Evolutionary conservation across 192 early-diverging fungal species (phyloP), one percentile per base, ranked within the genome.

Genomic region (Dissophora globulifera): DNA sequence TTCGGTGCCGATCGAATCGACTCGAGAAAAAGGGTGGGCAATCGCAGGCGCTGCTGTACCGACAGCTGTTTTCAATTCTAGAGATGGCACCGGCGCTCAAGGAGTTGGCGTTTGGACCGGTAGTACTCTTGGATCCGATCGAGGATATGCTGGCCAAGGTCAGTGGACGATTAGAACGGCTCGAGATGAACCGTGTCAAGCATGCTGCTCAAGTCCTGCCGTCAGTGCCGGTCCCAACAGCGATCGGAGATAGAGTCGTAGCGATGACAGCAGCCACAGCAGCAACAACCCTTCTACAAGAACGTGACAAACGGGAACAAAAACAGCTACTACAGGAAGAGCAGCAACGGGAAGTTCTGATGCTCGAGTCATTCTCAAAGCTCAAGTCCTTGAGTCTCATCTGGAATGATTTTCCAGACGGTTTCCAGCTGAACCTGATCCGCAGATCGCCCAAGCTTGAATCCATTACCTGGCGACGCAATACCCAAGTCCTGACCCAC

Each of bases 171-270:
- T 35, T 67, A 22, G 41, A 51, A 22, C 17, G 25, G 1, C 31
- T 67, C 26, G 65, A 67, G 25, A 33, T 67, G 46, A 55, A 67
- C 29, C 53, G 65, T 17, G 48, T 67, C 55, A 67, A 67, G 26
- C 23, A 58, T 1, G 25, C 65, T 5, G 47, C 43, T 26, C 53
- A 19, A 41, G 16, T 15, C 16, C 43, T 54, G 25, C 58, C 32
- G 20, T n/a, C n/a, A n/a, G n/a, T n/a, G n/a, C n/a, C n/a, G n/a
- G n/a, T n/a, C n/a, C n/a, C n/a, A n/a, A n/a, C n/a, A n/a, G n/a
- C n/a, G n/a, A n/a, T n/a, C n/a, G n/a, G n/a, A n/a, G n/a, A n/a
- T n/a, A n/a, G n/a, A n/a, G 55, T 23, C 23, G 41, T 23, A 23
- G 13, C 33, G 22, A 42, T 27, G 15, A 20, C 46, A 8, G 46